phyloP scores from a whole-genome alignment of 768 basidiomycete genomes.

The Boletus rubescentipes region DNA sequence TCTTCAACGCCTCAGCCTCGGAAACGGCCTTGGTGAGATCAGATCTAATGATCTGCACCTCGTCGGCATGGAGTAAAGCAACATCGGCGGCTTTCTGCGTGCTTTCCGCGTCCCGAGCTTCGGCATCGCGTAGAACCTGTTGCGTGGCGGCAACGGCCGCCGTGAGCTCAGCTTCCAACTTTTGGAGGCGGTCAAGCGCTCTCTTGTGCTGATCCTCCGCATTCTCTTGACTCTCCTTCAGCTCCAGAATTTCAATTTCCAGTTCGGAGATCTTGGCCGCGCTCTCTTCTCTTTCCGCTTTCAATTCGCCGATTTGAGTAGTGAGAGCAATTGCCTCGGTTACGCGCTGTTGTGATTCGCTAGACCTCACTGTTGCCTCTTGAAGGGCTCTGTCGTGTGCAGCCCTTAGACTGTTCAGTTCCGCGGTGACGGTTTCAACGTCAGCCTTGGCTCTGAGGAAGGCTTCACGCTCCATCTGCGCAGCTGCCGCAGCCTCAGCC shows the following conservation, averaged over 20 bases:
- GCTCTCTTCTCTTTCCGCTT: constrained; percentile 67
- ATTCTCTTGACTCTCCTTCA: constrained; percentile 67
- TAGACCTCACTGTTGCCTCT: constrained; percentile 45
- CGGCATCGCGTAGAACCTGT: constrained; percentile 46
- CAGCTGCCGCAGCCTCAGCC: constrained; percentile 46
- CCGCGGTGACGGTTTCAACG: constrained; percentile 52
- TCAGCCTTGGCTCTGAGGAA: constrained; percentile 64
- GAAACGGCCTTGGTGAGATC: constrained; percentile 44
- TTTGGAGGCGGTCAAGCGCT: constrained; percentile 45
- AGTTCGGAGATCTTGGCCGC: constrained; percentile 73
- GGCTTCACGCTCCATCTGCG: constrained; percentile 62
- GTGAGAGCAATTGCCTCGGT: constrained; percentile 44
- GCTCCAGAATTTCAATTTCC: constrained; percentile 77
- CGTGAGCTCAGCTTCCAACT: constrained; percentile 53
- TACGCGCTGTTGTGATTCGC: constrained; percentile 47
- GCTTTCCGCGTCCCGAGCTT: constrained; percentile 48
- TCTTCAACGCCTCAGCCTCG: constrained; percentile 46
- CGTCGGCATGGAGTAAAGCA: constrained; percentile 44
- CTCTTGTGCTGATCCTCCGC: constrained; percentile 58
- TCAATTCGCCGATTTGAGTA: constrained; percentile 51
- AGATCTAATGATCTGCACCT: constrained; percentile 44
- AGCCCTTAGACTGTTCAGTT: constrained; percentile 49
- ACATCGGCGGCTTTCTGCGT: constrained; percentile 40
- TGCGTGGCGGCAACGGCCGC: constrained; percentile 48
- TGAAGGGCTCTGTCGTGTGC: constrained; percentile 50